These are phyloP conservation scores for Penicillium malachiteum DNA, from an alignment of 495 filamentous ascomycete genomes.

Conservation along the genomic window DNA sequence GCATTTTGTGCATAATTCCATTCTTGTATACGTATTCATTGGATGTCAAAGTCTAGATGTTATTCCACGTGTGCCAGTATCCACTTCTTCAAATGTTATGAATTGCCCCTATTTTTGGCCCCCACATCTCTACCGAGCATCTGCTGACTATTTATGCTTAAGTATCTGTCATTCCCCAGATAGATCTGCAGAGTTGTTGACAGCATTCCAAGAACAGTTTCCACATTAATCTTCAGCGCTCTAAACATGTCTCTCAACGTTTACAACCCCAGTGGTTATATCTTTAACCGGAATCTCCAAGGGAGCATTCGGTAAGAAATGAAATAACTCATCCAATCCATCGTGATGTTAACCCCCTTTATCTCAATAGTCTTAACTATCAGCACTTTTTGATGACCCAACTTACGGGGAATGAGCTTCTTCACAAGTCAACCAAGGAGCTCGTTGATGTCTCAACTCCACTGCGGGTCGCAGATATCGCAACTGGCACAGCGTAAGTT, in stretches of 20 bases:
- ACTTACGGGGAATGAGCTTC: background rate
- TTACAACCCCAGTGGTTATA: background rate
- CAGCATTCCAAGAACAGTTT: too few species aligned
- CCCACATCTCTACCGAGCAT: too few species aligned
- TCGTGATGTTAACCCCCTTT: background rate
- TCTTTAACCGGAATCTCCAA: background rate
- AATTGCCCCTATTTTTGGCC: too few species aligned
- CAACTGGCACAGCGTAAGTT: background rate
- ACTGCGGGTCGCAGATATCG: background rate
- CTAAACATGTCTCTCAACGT: background rate
- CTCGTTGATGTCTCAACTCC: background rate
- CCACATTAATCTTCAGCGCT: background rate
- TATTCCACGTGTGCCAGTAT: too few species aligned
- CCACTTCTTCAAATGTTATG: too few species aligned
- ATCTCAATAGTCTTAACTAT: background rate
- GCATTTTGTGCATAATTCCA: too few species aligned
- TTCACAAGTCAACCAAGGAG: background rate
- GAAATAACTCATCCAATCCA: background rate
- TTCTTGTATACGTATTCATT: too few species aligned
- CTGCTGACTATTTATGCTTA: too few species aligned
- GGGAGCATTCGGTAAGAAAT: background rate
- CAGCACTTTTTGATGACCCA: background rate
- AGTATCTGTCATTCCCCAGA: too few species aligned
- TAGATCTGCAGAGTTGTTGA: too few species aligned
- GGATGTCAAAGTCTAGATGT: too few species aligned